These are phyloP conservation scores for Vitis riparia DNA, from an alignment of 164 flowering plant species.

Conservation along the genomic window DNA sequence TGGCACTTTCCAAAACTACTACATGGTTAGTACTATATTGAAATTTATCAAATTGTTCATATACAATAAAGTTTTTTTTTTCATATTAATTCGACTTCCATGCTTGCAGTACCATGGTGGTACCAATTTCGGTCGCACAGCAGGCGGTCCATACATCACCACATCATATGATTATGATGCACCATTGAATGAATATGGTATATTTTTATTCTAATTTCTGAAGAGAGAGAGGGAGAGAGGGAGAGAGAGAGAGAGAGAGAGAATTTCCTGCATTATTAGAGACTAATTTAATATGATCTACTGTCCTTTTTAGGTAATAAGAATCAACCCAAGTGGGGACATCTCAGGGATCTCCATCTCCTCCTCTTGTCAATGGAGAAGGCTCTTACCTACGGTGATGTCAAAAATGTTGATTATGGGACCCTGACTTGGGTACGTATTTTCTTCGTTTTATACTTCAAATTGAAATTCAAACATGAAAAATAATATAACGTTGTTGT, in stretches of 20 bases:
- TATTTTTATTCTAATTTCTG: too few species aligned
- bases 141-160: conserved; percentile 48
- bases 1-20: conserved; percentile 44
- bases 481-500: background rate
- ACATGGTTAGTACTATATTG: conserved; percentile 27
- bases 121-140: conserved; percentile 41
- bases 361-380: conserved; percentile 31
- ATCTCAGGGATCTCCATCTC: conserved; percentile 41
- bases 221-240: too few species aligned
- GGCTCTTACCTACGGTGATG: conserved; percentile 24
- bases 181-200: conserved; percentile 48
- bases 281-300: background rate
- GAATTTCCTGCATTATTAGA: too few species aligned
- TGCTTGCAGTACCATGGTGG: conserved; percentile 45
- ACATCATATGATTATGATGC: conserved; percentile 52
- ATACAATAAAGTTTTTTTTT: background rate
- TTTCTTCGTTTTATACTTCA: background rate
- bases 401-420: background rate
- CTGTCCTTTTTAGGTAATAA: conserved; percentile 15
- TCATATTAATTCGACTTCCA: too few species aligned
- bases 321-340: conserved; percentile 56
- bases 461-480: background rate
- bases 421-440: conserved; percentile 7
- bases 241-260: too few species aligned
- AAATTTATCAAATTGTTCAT: too few species aligned